Conservation (phyloP, 176 grass and related monocot genomes). For the Musa acuminata region DNA sequence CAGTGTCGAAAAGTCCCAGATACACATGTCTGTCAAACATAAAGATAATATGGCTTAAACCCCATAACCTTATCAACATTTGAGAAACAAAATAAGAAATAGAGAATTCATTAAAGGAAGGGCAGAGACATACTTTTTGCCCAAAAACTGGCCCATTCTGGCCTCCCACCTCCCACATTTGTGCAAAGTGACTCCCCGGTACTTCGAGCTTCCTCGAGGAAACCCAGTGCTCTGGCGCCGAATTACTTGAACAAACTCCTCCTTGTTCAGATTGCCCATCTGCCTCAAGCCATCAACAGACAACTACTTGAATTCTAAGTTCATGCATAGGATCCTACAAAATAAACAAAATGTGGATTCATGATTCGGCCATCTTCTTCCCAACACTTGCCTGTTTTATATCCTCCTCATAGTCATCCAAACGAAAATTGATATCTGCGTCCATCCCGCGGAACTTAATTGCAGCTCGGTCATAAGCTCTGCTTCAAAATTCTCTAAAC, state of each 20-base stretch:
- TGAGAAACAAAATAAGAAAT: neutral
- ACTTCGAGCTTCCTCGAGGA: constrained; percentile 16
- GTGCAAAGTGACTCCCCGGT: constrained; percentile 15
- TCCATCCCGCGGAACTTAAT: constrained; percentile 5
- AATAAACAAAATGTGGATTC: neutral
- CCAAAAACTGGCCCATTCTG: constrained; percentile 17
- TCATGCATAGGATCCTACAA: neutral
- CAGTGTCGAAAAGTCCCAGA: constrained; percentile 11
- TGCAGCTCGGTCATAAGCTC: constrained; percentile 12
- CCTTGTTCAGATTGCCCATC: constrained; percentile 14
- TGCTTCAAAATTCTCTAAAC: neutral
- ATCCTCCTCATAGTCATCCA: constrained; percentile 16
- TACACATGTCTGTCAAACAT: constrained; percentile 2
- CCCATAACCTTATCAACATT: neutral
- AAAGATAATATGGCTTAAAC: neutral
- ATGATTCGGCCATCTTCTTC: neutral
- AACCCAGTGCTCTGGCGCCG: constrained; percentile 8
- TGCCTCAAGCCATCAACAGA: neutral
- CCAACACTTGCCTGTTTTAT: neutral
- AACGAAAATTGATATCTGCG: constrained; percentile 9
- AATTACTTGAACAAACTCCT: constrained; percentile 14
- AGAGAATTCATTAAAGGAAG: neutral
- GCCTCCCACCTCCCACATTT: constrained; percentile 18
- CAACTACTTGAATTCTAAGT: neutral
- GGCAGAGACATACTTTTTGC: constrained; percentile 7